Base-by-base conservation (phyloP, 768 basidiomycete species). In the Xerocomus spinulosus region DNA sequence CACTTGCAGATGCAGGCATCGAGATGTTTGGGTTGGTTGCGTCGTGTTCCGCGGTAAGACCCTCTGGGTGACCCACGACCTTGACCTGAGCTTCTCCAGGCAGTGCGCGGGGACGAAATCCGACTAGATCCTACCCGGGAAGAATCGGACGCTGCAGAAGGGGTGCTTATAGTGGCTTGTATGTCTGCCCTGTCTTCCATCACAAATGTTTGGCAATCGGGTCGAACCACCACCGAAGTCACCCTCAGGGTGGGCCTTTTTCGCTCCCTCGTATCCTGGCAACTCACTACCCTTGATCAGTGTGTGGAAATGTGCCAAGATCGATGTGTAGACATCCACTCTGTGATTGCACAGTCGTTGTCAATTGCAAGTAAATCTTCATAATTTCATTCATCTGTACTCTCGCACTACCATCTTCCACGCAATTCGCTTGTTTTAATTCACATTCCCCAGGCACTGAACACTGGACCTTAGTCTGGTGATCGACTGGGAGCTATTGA, bases 1-100 rank as follows among this genome's bases (percentile, higher is more conserved):
- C 96, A 8, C 75, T 98, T 4, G 92, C 92, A 9, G 84, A 95
- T 62, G 94, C 95, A 13, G 92, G 94, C 2, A 84, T 98, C 39
- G 90, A 95, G 56, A 82, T 98, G 78, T 66, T 84, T 33, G 96
- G 92, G 3, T 73, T 99, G 13, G 93, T 94, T 5, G 75, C 83
- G 14, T 87, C 94, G 0, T 90, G 87, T 56, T 78, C 88, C 24
- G 84, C 85, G 26, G 92, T 92, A 56, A 54, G 82, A 13, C 20
- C 26, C 13, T n/a, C 28, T 17, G 9, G 21, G 30, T 42, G 17
- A 8, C 17, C 38, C 35, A 10, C 5, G 3, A 49, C 23, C 30
- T 25, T 29, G 44, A 50, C 25, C n/a, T 48, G 51, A 59, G 25
- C 32, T 17, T 38, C 23, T 41, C 26, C 38, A 90, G 86, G 75